Base-by-base conservation (phyloP, 2,329 filamentous ascomycete genomes). In the Colletotrichum sp. region DNA sequence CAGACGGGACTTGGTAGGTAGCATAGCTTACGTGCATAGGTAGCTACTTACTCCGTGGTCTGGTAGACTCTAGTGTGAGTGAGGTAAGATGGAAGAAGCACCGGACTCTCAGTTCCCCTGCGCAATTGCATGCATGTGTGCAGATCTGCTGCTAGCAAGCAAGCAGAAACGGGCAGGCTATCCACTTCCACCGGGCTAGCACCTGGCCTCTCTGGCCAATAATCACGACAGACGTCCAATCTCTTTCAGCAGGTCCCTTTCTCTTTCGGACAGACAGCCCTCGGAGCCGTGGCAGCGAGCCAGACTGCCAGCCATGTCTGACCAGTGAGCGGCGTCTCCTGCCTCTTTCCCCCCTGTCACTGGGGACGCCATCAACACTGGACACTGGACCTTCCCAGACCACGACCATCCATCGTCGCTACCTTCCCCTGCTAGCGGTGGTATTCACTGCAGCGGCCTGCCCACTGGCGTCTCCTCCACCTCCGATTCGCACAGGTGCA, bases 91-190 rank as follows among this genome's bases (percentile, higher is more conserved):
- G 44, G 44, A 21, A 52, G 44, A 52, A 52, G 44, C 44, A 52
- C 44, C 44, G 44, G 44, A 21, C 44, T 63, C 12, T 67, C 8
- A 67, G 32, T 60, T 26, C 55, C 55, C 69, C 44, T 55, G 63
- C 71, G 57, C 57, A 34, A 68, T 68, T 68, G 73, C 73, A 76
- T 64, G 70, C 59, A 76, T 36, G 69, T 69, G 44, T 49, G 73
- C 64, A 76, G 73, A 76, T 76, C 69, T 63, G 44, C 52, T 62
- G 49, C 55, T 28, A 24, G 30, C n/a, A 24, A 21, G n/a, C 30
- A 24, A 36, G 60, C 60, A 71, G 26, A 63, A 59, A 64, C 62
- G 32, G 66, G 66, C 66, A 60, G 49, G 30, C 26, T 34, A 15
- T 26, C 68, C 68, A 70, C 68, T 63, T 63, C 9, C 57, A 52